Evolutionary conservation across 2,329 filamentous ascomycete species (phyloP), one percentile per base, ranked within the genome.

Genomic region (Trichoderma breve): DNA sequence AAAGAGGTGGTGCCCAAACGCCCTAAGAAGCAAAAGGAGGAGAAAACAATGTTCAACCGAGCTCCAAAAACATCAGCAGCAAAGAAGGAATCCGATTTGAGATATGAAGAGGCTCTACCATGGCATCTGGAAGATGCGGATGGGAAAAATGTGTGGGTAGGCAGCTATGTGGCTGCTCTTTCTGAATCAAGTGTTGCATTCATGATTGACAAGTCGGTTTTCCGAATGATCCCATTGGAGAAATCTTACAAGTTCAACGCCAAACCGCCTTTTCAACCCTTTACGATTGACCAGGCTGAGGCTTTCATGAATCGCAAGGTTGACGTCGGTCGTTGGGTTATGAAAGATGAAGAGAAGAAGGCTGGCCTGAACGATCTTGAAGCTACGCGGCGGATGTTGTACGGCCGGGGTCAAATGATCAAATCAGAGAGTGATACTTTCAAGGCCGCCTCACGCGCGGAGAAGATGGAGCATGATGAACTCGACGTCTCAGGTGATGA

Each of bases 41-140:
- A 97, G 81, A 97, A 95, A 80, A 92, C 94, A 74, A 93, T 94
- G 77, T 92, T 97, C 26, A 94, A 93, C 78, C 91, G 93, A 75
- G 89, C 92, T n/a, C 93, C 97, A 71, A 87, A 88, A 70, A 87
- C 88, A 6, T 94, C 95, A 78, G 94, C 95, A 78, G 95, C 83
- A 84, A 96, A 88, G 86, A 97, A 87, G 84, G 87, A 90, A 72
- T 86, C 86, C 0, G 88, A 89, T 71, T 90, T 89, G 82, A 92
- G 95, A 74, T 99, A 98, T 76, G 96, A 98, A 80, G 96, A 99
- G 81, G 94, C 95, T 4, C 85, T 98, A 64, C 96, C 96, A 6
- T 99, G 96, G 96, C 95, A 98, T 80, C 82, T 99, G 43, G 96
- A 99, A 80, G 96, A 99, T 80, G 97, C 95, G 53, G 95, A 99